Percentiles rank a stretch among this genome's conserved stretches.
Evolutionary conservation across 345 rosid genomes (phyloP).

Genomic region (Excoecaria cochinchinensis): DNA sequence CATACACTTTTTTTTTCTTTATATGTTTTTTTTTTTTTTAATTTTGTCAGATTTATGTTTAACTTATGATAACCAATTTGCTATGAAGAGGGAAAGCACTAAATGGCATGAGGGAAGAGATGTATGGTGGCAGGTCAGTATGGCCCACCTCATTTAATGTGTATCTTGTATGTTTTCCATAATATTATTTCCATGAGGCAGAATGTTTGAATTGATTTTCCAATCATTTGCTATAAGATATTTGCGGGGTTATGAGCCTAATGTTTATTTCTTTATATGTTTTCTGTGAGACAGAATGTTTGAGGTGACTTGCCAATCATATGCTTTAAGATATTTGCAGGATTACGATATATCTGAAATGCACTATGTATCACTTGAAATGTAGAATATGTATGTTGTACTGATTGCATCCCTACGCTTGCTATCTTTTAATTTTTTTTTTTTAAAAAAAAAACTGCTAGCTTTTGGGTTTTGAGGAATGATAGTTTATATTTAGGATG

Average conservation of each 20-base stretch:
- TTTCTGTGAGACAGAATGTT: not conserved
- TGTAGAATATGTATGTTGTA: not conserved
- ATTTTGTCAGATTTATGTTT: conserved; percentile 56
- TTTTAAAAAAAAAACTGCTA: not conserved
- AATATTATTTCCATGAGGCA: not conserved
- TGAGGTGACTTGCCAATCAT: not conserved
- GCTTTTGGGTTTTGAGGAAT: conserved; percentile 18
- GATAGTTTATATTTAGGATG: conserved; percentile 50
- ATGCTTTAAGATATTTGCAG: not conserved
- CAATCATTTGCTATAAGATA: not conserved
- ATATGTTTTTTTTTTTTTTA: not conserved
- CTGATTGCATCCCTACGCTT: not conserved
- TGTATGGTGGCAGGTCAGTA: conserved; percentile 91
- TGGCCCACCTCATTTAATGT: not conserved
- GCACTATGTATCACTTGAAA: not conserved
- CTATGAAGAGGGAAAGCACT: conserved; percentile 68
- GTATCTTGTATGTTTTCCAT: not conserved
- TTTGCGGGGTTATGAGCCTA: conserved; percentile 4
- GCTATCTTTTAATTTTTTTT: not conserved
- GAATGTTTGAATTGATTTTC: not conserved
- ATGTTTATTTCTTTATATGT: not conserved
- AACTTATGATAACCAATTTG: conserved; percentile 70
- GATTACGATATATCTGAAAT: not conserved
- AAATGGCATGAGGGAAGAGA: conserved; percentile 89
- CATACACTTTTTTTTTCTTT: conserved; percentile 1